A percentile compares a stretch with the other conserved stretches of the same genome.
Conservation (phyloP, 345 rosid species). For the Cardamine occulta region DNA sequence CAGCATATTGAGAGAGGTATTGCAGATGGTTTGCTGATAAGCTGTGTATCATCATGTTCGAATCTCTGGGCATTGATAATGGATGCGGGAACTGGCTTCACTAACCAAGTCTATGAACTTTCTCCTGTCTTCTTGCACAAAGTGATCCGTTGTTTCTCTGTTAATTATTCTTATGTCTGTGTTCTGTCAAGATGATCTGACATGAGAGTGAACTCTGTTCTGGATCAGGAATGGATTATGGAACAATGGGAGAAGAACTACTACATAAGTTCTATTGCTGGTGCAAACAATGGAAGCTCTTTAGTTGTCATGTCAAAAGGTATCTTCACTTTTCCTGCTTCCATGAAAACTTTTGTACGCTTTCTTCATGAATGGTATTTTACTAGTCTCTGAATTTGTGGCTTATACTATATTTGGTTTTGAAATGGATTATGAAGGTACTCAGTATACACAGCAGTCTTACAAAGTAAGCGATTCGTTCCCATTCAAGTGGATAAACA, state of each 20-base stretch:
- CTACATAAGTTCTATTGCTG: conserved; percentile 94
- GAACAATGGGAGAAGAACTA: conserved; percentile 98
- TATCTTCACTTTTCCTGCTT: conserved; percentile 34
- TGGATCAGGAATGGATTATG: conserved; percentile 95
- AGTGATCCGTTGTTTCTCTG: conserved; percentile 47
- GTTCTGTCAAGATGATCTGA: conserved; percentile 19
- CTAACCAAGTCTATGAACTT: conserved; percentile 86
- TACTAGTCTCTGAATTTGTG: conserved; percentile 7
- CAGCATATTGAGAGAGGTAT: conserved; percentile 95
- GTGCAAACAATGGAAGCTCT: conserved; percentile 87
- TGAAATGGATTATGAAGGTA: conserved; percentile 57
- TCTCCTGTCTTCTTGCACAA: conserved; percentile 84
- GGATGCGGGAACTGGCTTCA: conserved; percentile 95
- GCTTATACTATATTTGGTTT: conserved; percentile 1
- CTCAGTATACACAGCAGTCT: conserved; percentile 88
- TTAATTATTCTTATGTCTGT: conserved; percentile 4
- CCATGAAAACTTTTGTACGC: background rate
- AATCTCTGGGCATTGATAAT: conserved; percentile 97
- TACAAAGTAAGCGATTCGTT: conserved; percentile 95
- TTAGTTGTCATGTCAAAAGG: conserved; percentile 99
- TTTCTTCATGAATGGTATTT: conserved; percentile 18
- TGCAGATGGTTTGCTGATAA: conserved; percentile 91
- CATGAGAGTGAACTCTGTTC: conserved; percentile 20
- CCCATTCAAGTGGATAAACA: conserved; percentile 98
- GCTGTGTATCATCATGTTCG: conserved; percentile 88